Percentiles rank a stretch among this genome's conserved stretches.
Conservation (phyloP, 2,329 filamentous ascomycete genomes). For the Botrytis hyacinthi region DNA sequence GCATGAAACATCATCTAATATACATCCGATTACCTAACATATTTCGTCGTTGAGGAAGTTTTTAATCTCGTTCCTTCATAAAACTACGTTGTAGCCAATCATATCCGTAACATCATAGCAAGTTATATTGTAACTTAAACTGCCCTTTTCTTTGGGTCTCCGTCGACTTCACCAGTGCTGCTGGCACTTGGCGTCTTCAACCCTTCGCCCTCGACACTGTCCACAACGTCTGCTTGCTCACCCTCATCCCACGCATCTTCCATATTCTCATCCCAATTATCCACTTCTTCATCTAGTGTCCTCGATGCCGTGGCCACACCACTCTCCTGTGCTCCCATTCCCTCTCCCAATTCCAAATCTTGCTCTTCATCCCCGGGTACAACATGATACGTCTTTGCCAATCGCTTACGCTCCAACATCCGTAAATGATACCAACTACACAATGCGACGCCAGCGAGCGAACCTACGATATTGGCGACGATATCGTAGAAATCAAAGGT, state of each 20-base stretch:
- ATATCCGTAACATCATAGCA: constrained; percentile 29
- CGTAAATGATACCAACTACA: constrained; percentile 93
- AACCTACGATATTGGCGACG: constrained; percentile 81
- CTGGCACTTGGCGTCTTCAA: constrained; percentile 40
- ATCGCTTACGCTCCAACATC: constrained; percentile 85
- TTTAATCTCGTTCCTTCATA: not conserved
- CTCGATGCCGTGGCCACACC: constrained; percentile 51
- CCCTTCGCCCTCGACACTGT: constrained; percentile 36
- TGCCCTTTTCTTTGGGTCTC: constrained; percentile 37
- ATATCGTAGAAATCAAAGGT: constrained; percentile 80
- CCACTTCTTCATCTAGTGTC: constrained; percentile 75
- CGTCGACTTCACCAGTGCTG: constrained; percentile 37
- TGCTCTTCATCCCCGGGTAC: constrained; percentile 60
- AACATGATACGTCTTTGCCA: constrained; percentile 68
- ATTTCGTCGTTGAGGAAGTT: not conserved
- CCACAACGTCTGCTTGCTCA: constrained; percentile 38
- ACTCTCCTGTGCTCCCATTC: constrained; percentile 56
- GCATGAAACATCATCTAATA: not conserved
- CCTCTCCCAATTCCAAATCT: constrained; percentile 76
- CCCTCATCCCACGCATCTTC: constrained; percentile 61
- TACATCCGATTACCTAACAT: constrained; percentile 11
- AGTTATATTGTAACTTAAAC: constrained; percentile 31
- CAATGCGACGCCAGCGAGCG: constrained; percentile 65
- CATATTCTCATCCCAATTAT: constrained; percentile 90
- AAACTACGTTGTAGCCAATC: constrained; percentile 10